Evolutionary conservation across 345 rosid species (phyloP), one percentile per base, ranked within the genome.

Genomic region (Erucastrum elatum): DNA sequence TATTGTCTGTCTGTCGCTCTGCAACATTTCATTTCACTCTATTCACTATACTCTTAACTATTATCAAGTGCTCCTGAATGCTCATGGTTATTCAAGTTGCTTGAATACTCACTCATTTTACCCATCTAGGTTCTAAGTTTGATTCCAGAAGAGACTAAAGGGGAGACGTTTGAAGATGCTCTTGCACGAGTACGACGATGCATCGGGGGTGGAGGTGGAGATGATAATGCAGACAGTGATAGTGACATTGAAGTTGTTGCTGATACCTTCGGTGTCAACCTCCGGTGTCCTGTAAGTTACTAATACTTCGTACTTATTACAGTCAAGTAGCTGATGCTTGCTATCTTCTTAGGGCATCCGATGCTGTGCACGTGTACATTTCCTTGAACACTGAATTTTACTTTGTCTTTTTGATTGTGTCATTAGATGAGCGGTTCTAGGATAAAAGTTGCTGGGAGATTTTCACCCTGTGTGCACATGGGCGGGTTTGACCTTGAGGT

Each of bases 201-300:
- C 68, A 81, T 91, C 82, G 97, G 98, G 72, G 98, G 98, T 84
- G 95, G 95, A 72, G 83, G 83, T 78, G 87, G 88, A 68, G 81
- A 90, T 8, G 97, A 93, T 69, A 83, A 88, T 86, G 96, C 90
- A 15, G 98, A 90, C 61, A 91, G 99, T 75, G 99, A 93, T 80
- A 95, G 99, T 84, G 99, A 95, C 73, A 75, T 93, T 76, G 98
- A 95, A 90, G 98, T 95, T 78, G 98, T 95, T 81, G 98, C 98
- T 37, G 99, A 95, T 68, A 86, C 85, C 75, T 78, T 95, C 70
- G 72, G 78, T 76, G 89, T 93, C 84, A 91, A 86, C 82, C 92
- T 95, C 8, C 96, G 99, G 16, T 95, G 99, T 85, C 99, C 98
- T 75, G 99, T 95, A 85, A 88, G 98, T 86, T 75, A 60, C 46